Percentiles rank a stretch among this genome's conserved stretches.
phyloP scores from a whole-genome alignment of 371 early-diverging fungal genomes.

The Mortierella sp. region DNA sequence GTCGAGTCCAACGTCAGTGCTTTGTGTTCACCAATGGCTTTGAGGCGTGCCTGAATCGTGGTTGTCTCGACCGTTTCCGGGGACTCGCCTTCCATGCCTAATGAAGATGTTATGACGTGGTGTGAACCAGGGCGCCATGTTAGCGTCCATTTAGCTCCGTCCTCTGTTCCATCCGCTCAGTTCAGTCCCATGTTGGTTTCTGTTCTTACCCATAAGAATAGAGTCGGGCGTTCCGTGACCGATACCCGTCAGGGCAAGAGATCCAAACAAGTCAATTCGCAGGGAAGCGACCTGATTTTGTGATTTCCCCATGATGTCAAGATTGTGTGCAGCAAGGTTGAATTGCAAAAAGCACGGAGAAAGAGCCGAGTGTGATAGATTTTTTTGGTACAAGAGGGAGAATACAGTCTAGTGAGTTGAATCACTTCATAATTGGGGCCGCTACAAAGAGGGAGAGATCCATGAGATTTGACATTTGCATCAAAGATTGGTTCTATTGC shows the following conservation, averaged over 20 bases:
- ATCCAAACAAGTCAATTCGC: slow-evolving; percentile 92
- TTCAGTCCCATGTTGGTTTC: too few relatives aligned
- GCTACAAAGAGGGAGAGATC: neutral
- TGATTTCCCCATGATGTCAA: too few relatives aligned
- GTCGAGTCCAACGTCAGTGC: slow-evolving; percentile 79
- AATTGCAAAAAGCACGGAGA: slow-evolving; percentile 7
- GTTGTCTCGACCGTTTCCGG: slow-evolving; percentile 91
- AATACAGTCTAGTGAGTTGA: slow-evolving; percentile 42
- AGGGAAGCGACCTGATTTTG: slow-evolving; percentile 64
- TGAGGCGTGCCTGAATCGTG: slow-evolving; percentile 78
- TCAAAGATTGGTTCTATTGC: neutral
- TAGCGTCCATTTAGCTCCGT: too few relatives aligned
- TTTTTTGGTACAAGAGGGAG: too few relatives aligned
- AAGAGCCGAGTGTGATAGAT: too few relatives aligned
- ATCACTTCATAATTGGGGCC: slow-evolving; percentile 20
- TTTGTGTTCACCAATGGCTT: slow-evolving; percentile 77
- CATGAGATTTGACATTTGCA: neutral
- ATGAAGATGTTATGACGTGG: too few relatives aligned
- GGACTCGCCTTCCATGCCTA: slow-evolving; percentile 89
- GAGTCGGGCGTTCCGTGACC: slow-evolving; percentile 96
- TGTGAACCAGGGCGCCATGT: too few relatives aligned
- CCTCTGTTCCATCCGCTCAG: too few relatives aligned
- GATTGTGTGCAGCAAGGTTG: slow-evolving; percentile 29
- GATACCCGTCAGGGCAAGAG: slow-evolving; percentile 92
- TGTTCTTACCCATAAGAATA: slow-evolving; percentile 75